Evolutionary conservation across 805 yeast species (phyloP), one percentile per base, ranked within the genome.

Genomic region (Zygosaccharomyces lentus): DNA sequence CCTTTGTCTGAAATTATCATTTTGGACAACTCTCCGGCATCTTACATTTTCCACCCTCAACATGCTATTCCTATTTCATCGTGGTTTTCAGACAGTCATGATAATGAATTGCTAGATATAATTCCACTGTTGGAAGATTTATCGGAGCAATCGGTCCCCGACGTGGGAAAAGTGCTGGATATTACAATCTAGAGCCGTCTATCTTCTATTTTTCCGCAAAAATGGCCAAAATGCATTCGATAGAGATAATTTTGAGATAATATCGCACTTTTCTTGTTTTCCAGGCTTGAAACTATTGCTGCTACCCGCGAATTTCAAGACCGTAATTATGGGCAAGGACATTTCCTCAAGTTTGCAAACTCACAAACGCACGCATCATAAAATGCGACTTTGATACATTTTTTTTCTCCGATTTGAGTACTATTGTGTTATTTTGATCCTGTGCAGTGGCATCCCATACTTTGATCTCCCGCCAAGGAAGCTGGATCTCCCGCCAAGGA

Each of bases 71-170:
- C 99, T 19, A 87, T 93, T 24, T 87, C 96, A 54, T 83, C 93
- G 65, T 93, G 99, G 99, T 93, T 93, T 73, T 87, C 96, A 55
- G 99, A 93, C 68, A 81, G 93, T 24, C 99, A 93, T 66, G 99
- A 93, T 66, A 90, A 90, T 64, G 99, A 93, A 73, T 74, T 93
- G 58, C 67, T 87, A 51, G 99, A 93, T 67, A 79, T 93, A 67
- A 70, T 93, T 45, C 99, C 98, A 10, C 81, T 93, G 49, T 73
- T 93, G 55, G 87, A 88, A 65, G 98, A 93, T 64, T 69, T 93
- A 46, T 79, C 96, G 6, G 69, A 75, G 52, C 63, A 73, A 9
- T 74, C 74, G 37, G 96, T 93, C 45, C 84, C 82, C 52, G 96
- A 93, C 66, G 95, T 93, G 29, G 81, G 89, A 30, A 67, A 82